Conservation (phyloP, 768 basidiomycete species). For the Hortiboletus campestris region DNA sequence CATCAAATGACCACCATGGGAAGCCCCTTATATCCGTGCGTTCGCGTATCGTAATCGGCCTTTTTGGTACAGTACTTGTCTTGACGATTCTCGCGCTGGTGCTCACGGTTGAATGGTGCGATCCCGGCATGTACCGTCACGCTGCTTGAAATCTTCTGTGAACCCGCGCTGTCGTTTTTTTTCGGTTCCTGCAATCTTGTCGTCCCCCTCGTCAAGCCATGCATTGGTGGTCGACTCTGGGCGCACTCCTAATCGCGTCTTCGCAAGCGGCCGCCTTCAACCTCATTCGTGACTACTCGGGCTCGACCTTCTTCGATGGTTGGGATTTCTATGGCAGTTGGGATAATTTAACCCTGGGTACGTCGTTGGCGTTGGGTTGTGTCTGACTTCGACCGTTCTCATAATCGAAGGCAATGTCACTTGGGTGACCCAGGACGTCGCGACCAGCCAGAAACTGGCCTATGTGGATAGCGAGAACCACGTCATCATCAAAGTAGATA, state of each 20-base stretch:
- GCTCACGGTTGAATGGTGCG: not conserved
- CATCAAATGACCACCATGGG: too few species aligned
- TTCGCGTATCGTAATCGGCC: not conserved
- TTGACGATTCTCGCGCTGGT: not conserved
- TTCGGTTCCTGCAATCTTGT: not conserved
- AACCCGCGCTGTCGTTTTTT: not conserved
- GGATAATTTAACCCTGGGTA: conserved; percentile 45
- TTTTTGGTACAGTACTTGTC: not conserved
- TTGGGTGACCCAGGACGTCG: conserved; percentile 50
- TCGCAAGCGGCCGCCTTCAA: conserved; percentile 27
- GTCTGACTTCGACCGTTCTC: not conserved
- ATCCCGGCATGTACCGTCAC: conserved; percentile 4
- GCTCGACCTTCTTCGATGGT: conserved; percentile 49
- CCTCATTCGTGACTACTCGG: conserved; percentile 45
- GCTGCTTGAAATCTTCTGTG: conserved; percentile 2
- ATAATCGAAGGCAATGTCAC: conserved; percentile 54
- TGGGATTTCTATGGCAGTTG: conserved; percentile 54
- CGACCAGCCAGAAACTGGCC: conserved; percentile 48
- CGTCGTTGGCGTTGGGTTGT: conserved; percentile 25
- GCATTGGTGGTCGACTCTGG: conserved; percentile 1
- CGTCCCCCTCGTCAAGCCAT: conserved; percentile 8
- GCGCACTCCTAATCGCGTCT: not conserved
- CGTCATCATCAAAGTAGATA: conserved; percentile 75
- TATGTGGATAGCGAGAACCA: conserved; percentile 61
- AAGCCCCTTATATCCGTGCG: not conserved